These are phyloP conservation scores for Alternaria arborescens DNA, from an alignment of 2,329 filamentous ascomycete genomes.

Conservation along the genomic window DNA sequence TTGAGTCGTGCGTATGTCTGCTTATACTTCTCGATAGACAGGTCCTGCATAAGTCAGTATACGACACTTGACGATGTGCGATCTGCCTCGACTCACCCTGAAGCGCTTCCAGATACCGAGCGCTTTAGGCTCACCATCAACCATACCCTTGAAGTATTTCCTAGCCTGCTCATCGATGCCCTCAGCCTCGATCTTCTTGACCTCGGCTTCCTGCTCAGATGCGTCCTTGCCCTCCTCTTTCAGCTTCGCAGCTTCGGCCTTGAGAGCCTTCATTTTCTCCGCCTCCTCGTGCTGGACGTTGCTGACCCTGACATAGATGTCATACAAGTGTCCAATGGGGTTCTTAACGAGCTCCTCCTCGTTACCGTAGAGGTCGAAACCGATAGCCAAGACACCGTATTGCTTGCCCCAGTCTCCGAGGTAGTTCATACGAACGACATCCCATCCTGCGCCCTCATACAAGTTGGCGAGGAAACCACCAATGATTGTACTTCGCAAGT, in stretches of 20 bases:
- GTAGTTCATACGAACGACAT: slow-evolving; percentile 77
- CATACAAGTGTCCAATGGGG: slow-evolving; percentile 82
- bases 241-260: slow-evolving; percentile 52
- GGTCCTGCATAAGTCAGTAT: slow-evolving; percentile 50
- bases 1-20: slow-evolving; percentile 70
- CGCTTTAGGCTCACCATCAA: slow-evolving; percentile 67
- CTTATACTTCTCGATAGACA: slow-evolving; percentile 71
- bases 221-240: slow-evolving; percentile 55
- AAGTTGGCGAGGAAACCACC: slow-evolving; percentile 76
- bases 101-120: slow-evolving; percentile 70
- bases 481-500: slow-evolving; percentile 79
- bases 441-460: slow-evolving; percentile 73
- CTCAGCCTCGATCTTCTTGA: slow-evolving; percentile 51
- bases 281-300: slow-evolving; percentile 70
- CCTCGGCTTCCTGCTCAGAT: slow-evolving; percentile 52
- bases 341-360: slow-evolving; percentile 75
- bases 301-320: slow-evolving; percentile 82
- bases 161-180: slow-evolving; percentile 75
- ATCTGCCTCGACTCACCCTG: slow-evolving; percentile 47
- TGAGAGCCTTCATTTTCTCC: slow-evolving; percentile 67
- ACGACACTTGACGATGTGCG: too few species aligned
- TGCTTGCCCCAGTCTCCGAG: slow-evolving; percentile 83
- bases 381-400: slow-evolving; percentile 75
- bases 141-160: slow-evolving; percentile 74
- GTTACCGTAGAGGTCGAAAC: slow-evolving; percentile 77